phyloP scores from a whole-genome alignment of 345 rosid species.

The Noccaea caerulescens region DNA sequence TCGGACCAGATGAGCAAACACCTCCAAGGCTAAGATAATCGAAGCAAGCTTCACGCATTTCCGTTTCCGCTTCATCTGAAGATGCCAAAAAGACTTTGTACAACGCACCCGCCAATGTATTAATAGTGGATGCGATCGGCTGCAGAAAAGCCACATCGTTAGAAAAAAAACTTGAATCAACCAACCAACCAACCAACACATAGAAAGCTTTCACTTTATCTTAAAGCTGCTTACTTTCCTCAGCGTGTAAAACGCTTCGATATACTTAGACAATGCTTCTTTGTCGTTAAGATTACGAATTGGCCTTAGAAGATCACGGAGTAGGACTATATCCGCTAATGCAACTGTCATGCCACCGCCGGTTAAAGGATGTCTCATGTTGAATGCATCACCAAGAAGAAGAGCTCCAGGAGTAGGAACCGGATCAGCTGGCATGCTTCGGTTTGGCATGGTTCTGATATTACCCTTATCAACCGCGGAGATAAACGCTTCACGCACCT shows the following conservation, averaged over 20 bases:
- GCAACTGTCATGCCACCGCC: conserved; percentile 70
- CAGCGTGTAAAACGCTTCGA: conserved; percentile 64
- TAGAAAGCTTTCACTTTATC: background rate
- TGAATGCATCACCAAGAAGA: conserved; percentile 62
- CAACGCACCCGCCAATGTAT: conserved; percentile 48
- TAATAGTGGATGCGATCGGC: conserved; percentile 51
- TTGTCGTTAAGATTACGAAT: conserved; percentile 48
- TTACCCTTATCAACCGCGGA: conserved; percentile 56
- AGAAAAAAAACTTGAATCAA: background rate
- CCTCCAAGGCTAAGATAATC: conserved; percentile 50
- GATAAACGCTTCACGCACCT: conserved; percentile 49
- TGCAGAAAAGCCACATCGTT: conserved; percentile 2
- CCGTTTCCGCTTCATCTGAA: conserved; percentile 39
- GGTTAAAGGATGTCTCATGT: conserved; percentile 67
- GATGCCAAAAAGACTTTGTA: conserved; percentile 45
- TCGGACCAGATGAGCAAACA: conserved; percentile 45
- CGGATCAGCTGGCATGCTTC: conserved; percentile 63
- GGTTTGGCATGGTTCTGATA: conserved; percentile 59
- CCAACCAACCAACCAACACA: background rate
- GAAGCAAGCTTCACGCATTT: conserved; percentile 50
- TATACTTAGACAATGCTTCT: conserved; percentile 46
- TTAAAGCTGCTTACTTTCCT: conserved; percentile 44
- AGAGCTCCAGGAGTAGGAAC: conserved; percentile 56
- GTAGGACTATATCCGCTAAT: conserved; percentile 54
- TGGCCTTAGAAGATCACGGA: conserved; percentile 53